Evolutionary conservation across 257 asterid genomes (phyloP).

Genomic region (Fraxinus quadrangulata): DNA sequence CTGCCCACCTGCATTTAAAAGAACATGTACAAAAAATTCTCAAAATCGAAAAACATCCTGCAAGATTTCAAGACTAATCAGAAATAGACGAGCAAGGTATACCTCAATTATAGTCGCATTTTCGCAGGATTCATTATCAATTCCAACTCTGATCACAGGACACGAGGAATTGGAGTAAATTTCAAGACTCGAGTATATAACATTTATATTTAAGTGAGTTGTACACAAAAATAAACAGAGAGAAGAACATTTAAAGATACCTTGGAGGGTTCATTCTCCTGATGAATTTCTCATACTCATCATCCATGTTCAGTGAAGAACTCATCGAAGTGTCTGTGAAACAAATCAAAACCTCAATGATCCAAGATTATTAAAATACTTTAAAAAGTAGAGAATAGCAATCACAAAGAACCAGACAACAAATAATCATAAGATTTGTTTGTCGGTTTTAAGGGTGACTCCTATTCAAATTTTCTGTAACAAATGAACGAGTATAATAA

Average conservation of each 20-base stretch:
- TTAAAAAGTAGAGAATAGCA: too few species aligned
- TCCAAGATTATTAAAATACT: too few species aligned
- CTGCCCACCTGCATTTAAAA: slow-evolving; percentile 72
- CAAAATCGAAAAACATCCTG: neutral
- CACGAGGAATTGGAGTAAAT: slow-evolving; percentile 12
- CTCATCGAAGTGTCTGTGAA: neutral
- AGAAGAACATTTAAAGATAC: neutral
- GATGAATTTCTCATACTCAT: neutral
- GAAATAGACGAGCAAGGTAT: slow-evolving; percentile 15
- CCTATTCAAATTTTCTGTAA: too few species aligned
- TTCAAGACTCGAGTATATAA: too few species aligned
- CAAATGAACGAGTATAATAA: too few species aligned
- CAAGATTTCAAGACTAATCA: slow-evolving; percentile 6
- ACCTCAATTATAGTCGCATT: slow-evolving; percentile 89
- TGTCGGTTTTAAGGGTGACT: too few species aligned
- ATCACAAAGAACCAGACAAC: too few species aligned
- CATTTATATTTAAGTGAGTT: too few species aligned
- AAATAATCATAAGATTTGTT: too few species aligned
- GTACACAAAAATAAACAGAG: neutral
- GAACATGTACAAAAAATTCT: neutral
- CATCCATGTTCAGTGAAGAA: neutral
- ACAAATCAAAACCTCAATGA: too few species aligned
- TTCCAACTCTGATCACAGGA: slow-evolving; percentile 66
- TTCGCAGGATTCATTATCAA: slow-evolving; percentile 86
- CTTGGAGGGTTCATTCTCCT: neutral